Evolutionary conservation across 2,329 filamentous ascomycete genomes (phyloP).

Genomic region (Mollisiaceae sp.): DNA sequence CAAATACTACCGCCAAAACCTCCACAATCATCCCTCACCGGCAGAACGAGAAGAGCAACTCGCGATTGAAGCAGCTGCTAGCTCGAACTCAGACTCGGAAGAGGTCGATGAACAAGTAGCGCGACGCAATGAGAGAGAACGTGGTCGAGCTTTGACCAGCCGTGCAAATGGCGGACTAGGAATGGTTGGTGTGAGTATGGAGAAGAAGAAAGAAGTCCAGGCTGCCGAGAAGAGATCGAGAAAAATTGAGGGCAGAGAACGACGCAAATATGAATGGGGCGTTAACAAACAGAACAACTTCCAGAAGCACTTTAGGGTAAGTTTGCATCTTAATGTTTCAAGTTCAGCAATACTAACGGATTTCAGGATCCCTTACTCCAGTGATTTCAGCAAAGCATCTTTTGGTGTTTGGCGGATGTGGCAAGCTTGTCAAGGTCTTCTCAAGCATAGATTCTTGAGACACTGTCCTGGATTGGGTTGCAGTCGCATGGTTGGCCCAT

Average conservation of each 20-base stretch:
- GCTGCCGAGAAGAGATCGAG: slow-evolving; percentile 72
- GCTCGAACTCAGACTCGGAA: slow-evolving; percentile 54
- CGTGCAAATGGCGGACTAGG: slow-evolving; percentile 76
- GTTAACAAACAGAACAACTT: slow-evolving; percentile 75
- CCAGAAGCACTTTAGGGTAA: slow-evolving; percentile 68
- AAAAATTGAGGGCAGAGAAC: slow-evolving; percentile 65
- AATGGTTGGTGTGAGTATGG: slow-evolving; percentile 77
- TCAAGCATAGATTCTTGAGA: slow-evolving; percentile 8
- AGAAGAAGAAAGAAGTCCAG: slow-evolving; percentile 72
- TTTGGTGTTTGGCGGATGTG: slow-evolving; percentile 14
- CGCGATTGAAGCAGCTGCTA: slow-evolving; percentile 59
- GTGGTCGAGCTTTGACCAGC: slow-evolving; percentile 62
- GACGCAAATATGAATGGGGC: slow-evolving; percentile 68
- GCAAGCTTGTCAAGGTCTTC: slow-evolving; percentile 6
- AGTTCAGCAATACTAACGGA: slow-evolving; percentile 30
- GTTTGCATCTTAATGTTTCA: slow-evolving; percentile 34
- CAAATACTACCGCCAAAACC: slow-evolving; percentile 90
- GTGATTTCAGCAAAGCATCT: slow-evolving; percentile 29
- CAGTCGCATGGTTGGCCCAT: neutral
- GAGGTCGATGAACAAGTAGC: slow-evolving; percentile 45
- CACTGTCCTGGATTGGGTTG: neutral
- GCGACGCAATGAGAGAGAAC: slow-evolving; percentile 46
- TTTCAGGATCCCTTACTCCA: slow-evolving; percentile 44
- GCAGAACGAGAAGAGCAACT: slow-evolving; percentile 76
- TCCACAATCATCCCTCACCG: slow-evolving; percentile 79